phyloP scores from a whole-genome alignment of 2,329 filamentous ascomycete genomes.

The Neofusicoccum umdonicola region DNA sequence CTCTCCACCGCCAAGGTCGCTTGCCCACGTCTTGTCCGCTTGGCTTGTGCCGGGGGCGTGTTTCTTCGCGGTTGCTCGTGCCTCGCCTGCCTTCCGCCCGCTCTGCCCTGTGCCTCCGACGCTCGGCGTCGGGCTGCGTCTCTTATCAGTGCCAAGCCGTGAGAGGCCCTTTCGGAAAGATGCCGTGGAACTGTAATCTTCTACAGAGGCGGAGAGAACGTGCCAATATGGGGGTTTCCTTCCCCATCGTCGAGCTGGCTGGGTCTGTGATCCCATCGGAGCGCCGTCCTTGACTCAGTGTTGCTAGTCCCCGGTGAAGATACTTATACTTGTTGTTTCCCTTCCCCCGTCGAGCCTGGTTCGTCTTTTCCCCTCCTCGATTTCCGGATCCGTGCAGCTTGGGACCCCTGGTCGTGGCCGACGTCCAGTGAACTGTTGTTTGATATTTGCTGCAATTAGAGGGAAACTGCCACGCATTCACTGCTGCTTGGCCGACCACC shows the following conservation, averaged over 20 bases:
- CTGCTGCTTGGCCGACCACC: background rate
- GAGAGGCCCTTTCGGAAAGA: background rate
- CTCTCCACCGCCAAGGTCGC: constrained; percentile 1
- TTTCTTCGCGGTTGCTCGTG: background rate
- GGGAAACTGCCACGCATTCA: background rate
- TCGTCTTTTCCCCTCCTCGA: background rate
- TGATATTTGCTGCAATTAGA: background rate
- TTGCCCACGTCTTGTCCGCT: constrained; percentile 7
- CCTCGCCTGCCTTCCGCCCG: no score
- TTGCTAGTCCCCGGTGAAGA: background rate
- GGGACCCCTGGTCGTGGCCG: background rate
- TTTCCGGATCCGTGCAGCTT: background rate
- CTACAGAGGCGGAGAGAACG: background rate
- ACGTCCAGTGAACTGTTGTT: background rate
- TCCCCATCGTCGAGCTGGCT: background rate
- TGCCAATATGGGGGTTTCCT: background rate
- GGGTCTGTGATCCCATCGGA: background rate
- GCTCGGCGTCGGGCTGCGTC: background rate
- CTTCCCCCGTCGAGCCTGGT: background rate
- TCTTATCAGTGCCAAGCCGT: constrained; percentile 11
- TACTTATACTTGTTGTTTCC: background rate
- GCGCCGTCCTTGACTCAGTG: background rate
- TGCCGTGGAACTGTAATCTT: background rate
- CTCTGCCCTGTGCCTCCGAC: background rate
- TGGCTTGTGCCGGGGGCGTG: background rate